Base-by-base conservation (phyloP, 2,329 filamentous ascomycete genomes). In the Zasmidium angulare region DNA sequence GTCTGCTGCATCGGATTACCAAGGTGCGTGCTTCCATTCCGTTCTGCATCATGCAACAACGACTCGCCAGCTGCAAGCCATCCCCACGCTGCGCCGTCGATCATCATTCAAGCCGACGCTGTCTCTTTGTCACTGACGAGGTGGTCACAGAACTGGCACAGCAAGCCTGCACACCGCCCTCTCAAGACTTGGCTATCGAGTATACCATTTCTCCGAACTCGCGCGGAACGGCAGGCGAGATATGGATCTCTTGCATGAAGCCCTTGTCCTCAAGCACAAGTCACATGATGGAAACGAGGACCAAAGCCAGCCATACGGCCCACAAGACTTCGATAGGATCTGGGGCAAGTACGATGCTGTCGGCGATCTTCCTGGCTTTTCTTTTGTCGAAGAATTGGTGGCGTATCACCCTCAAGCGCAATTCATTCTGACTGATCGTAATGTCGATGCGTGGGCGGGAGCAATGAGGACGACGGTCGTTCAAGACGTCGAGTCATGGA, bases 331-430 rank as follows among this genome's bases (percentile, higher is more conserved):
- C 29, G 63, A 66, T 48, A 54, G 58, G 51, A 61, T 61, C 23
- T 56, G 59, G 14, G 63, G 64, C 26, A 57, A 60, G 36, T 63
- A 60, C 40, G 58, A 63, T 26, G 62, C 65, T 2, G 40, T 67
- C 1, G 60, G 53, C 7, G 65, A 64, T 46, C 46, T 60, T 23
- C 63, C 75, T 0, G 68, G 65, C 2, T 63, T 59, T 2, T 61
- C 68, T 12, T 77, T 78, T 58, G 70, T 67, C 1, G 66, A 68
- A 23, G 75, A 77, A 49, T 62, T 78, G 2, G 60, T 72, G 9
- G 51, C 60, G 66, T 84, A 85, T 14, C 89, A 89, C 69, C 86
- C 87, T 1, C 84, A 88, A 54, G 87, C 86, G 57, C 89, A 89
- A 73, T 82, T 89, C 56, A 81, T 89, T 55, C 48, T 67, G 4